phyloP scores from a whole-genome alignment of 2,329 filamentous ascomycete species.

The Coleophoma eucalyptorum region DNA sequence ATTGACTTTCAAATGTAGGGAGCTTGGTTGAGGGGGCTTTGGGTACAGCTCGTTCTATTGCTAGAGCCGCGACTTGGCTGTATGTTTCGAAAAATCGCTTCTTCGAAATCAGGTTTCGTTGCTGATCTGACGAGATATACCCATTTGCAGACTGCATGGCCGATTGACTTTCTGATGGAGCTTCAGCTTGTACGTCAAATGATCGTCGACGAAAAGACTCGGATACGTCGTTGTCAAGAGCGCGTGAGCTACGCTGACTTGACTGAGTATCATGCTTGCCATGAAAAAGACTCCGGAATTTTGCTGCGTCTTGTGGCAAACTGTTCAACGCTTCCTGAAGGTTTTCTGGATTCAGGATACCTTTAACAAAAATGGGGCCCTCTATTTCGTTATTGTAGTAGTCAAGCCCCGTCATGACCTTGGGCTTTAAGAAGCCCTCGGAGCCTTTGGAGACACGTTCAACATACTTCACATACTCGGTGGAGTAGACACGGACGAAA shows the following conservation, averaged over 20 bases:
- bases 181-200: background rate
- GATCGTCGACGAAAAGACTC: background rate
- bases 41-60: too few species aligned
- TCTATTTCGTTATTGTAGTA: conserved; percentile 34
- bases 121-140: background rate
- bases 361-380: conserved; percentile 15
- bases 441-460: conserved; percentile 23
- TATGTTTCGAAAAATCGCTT: conserved; percentile 15
- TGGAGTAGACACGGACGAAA: conserved; percentile 41
- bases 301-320: conserved; percentile 6
- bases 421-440: conserved; percentile 15
- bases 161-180: background rate
- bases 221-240: background rate
- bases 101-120: background rate
- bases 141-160: background rate
- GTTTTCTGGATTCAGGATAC: conserved; percentile 14
- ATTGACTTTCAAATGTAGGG: background rate
- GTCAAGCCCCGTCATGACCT: conserved; percentile 32
- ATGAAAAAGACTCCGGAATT: conserved; percentile 1
- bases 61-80: conserved; percentile 11
- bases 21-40: background rate
- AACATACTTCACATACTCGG: conserved; percentile 39
- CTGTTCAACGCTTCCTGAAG: conserved; percentile 12
- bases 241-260: background rate
- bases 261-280: background rate